Conservation (phyloP, 257 asterid species). For the Nicotiana tomentosiformis region DNA sequence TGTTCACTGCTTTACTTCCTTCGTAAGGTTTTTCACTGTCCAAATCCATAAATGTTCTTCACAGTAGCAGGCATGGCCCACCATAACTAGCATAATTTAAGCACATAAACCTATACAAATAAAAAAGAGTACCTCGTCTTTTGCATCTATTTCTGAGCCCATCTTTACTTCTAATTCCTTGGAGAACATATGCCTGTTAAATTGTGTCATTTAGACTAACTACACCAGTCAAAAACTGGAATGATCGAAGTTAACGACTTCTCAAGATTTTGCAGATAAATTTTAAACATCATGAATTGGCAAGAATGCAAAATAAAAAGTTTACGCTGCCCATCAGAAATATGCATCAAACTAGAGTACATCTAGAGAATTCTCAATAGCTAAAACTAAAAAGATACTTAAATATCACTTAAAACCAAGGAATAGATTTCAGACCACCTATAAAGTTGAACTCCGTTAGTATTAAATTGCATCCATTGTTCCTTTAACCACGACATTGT, state of each 20-base stretch:
- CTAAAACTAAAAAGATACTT: not conserved
- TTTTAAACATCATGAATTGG: not conserved
- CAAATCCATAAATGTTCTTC: no score
- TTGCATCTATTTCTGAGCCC: no score
- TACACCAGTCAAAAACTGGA: not conserved
- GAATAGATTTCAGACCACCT: slow-evolving; percentile 4
- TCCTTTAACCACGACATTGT: not conserved
- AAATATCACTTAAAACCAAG: not conserved
- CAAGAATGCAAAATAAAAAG: not conserved
- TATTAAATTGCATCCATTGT: not conserved
- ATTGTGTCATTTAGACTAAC: not conserved
- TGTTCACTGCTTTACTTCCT: no score
- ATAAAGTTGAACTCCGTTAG: not conserved
- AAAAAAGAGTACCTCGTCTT: no score
- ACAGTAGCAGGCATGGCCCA: no score
- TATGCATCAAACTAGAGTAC: not conserved
- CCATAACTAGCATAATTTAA: no score
- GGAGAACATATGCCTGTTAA: no score
- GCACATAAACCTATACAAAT: no score
- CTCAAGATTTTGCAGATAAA: not conserved
- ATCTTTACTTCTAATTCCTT: no score
- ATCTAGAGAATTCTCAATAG: not conserved
- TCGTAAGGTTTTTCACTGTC: no score
- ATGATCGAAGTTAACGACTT: not conserved
- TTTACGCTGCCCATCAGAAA: not conserved